phyloP scores from a whole-genome alignment of 164 flowering plant genomes.

The Tetracentron sinense region DNA sequence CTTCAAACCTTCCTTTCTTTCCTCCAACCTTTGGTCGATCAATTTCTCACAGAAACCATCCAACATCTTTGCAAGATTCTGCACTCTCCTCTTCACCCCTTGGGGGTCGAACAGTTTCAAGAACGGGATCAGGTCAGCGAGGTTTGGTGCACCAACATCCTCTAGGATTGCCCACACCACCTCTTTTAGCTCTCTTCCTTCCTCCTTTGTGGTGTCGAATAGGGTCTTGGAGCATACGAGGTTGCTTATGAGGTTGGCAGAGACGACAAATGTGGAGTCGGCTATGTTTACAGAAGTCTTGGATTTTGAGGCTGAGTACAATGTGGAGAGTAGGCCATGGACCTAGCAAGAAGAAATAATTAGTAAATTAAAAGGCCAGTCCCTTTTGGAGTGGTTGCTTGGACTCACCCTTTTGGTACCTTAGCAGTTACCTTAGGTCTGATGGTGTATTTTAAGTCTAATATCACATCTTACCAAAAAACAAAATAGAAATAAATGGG shows the following conservation, averaged over 20 bases:
- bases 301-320: conserved; percentile 13
- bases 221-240: conserved; percentile 30
- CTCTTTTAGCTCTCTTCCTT: conserved; percentile 28
- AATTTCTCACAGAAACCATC: conserved; percentile 33
- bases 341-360: conserved; percentile 15
- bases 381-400: no score
- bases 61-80: conserved; percentile 25
- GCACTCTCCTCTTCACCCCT: conserved; percentile 25
- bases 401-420: no score
- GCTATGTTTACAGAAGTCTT: conserved; percentile 22
- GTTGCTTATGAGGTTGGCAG: conserved; percentile 29
- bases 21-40: conserved; percentile 30
- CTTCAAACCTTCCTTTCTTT: conserved; percentile 23
- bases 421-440: no score
- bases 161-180: conserved; percentile 33
- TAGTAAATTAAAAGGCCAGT: no score
- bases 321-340: conserved; percentile 8
- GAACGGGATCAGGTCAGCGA: conserved; percentile 28
- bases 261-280: conserved; percentile 20
- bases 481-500: no score
- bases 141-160: conserved; percentile 28
- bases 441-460: no score
- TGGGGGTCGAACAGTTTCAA: conserved; percentile 30
- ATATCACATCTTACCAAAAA: no score
- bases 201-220: conserved; percentile 21